Evolutionary conservation across 2,329 filamentous ascomycete genomes (phyloP), one percentile per base, ranked within the genome.

Genomic region (Hyphodiscus sp.): DNA sequence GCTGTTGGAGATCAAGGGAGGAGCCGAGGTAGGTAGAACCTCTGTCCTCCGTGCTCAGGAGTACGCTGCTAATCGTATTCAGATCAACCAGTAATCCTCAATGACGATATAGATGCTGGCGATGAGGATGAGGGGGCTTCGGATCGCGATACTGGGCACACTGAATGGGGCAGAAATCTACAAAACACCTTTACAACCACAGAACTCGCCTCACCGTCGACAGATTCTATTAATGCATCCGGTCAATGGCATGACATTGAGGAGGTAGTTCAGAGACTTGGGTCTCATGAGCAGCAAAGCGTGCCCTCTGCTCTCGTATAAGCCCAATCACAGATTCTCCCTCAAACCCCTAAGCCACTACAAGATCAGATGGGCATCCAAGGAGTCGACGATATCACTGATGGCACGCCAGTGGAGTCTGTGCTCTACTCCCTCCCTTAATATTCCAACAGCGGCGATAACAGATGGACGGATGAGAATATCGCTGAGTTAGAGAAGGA

Each of bases 401-500:
- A 38, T 43, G 54, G 53, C 51, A 51, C 47, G 41, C 50, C 48
- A 52, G 47, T 53, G 47, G 51, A 58, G 45, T 52, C 48, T 56
- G 53, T 23, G 45, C 49, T 48, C 50, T 41, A 57, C 54, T 49
- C 41, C 51, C 49, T 55, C 44, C 49, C 53, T 38, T 49, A 60
- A 45, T 33, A 43, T 58, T 53, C 52, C 45, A 43, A 54, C 38
- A 55, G 52, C 51, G 48, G 54, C 56, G 53, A 59, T 57, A 33
- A 59, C 54, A 41, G 49, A 54, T 58, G 52, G 52, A 57, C 52
- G 38, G 33, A 60, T 50, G 46, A 59, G 30, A 53, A 47, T 13
- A 56, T 58, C 33, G 49, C 47, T 59, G 45, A 54, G 55, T 51
- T 60, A 26, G 45, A 51, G 41, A 38, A 58, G 51, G 53, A 57